These are phyloP conservation scores for Candida sp. DNA, from an alignment of 1,139 yeast genomes.

Conservation along the genomic window DNA sequence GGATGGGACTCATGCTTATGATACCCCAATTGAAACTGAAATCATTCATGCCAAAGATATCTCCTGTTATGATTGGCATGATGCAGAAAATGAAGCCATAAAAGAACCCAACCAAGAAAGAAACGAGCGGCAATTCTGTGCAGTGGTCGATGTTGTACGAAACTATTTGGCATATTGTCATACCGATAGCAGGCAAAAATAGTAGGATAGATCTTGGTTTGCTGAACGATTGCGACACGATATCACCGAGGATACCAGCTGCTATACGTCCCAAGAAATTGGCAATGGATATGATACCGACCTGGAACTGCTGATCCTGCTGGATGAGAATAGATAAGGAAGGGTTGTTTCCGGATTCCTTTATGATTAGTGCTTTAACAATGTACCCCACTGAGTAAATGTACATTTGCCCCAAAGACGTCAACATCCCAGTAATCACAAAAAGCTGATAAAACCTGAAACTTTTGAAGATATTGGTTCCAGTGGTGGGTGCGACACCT, in stretches of 20 bases:
- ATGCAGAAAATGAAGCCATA: conserved; percentile 64
- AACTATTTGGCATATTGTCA: conserved; percentile 45
- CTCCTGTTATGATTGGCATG: conserved; percentile 62
- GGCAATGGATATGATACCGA: conserved; percentile 55
- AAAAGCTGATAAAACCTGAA: conserved; percentile 55
- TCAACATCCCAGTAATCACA: conserved; percentile 50
- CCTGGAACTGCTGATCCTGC: conserved; percentile 58
- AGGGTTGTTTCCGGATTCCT: conserved; percentile 5
- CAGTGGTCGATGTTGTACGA: conserved; percentile 35
- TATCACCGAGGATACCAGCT: conserved; percentile 58
- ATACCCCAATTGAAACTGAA: conserved; percentile 66
- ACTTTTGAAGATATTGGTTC: conserved; percentile 26
- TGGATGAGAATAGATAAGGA: conserved; percentile 37
- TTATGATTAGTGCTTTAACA: conserved; percentile 53
- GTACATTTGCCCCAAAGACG: conserved; percentile 66
- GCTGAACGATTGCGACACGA: conserved; percentile 45
- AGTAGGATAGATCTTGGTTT: conserved; percentile 50
- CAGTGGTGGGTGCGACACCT: neutral
- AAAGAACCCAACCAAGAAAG: conserved; percentile 54
- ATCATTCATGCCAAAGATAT: conserved; percentile 56
- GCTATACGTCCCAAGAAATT: conserved; percentile 57
- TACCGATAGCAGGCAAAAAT: conserved; percentile 48
- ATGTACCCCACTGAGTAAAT: conserved; percentile 66
- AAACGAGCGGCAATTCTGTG: conserved; percentile 36
- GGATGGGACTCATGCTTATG: conserved; percentile 55